Conservation (phyloP, 306 rosid genomes). For the Acmispon strigosus region DNA sequence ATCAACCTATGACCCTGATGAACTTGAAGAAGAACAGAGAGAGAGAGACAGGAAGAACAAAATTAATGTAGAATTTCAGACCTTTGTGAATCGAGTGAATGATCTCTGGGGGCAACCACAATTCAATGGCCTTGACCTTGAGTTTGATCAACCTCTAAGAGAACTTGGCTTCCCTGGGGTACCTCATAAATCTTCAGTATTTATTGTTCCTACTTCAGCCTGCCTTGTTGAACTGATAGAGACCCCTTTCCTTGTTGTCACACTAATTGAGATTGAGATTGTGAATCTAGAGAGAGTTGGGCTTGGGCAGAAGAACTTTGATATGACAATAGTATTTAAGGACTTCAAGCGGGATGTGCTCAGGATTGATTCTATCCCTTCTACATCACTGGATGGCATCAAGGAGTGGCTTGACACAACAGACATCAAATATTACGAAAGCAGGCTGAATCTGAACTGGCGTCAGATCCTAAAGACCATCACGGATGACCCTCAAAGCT, state of each 20-base stretch:
- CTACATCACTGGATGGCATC: constrained; percentile 82
- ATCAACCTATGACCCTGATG: constrained; percentile 93
- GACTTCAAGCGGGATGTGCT: constrained; percentile 91
- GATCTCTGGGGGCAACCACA: constrained; percentile 97
- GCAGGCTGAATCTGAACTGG: constrained; percentile 95
- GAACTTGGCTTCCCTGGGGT: constrained; percentile 98
- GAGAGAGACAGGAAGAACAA: constrained; percentile 90
- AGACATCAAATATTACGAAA: constrained; percentile 88
- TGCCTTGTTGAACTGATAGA: constrained; percentile 93
- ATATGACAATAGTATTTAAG: constrained; percentile 84
- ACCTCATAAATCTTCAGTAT: constrained; percentile 83
- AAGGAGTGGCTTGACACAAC: constrained; percentile 96
- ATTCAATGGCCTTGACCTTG: constrained; percentile 69
- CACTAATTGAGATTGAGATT: constrained; percentile 87
- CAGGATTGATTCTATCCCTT: constrained; percentile 89
- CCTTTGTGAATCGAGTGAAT: constrained; percentile 78
- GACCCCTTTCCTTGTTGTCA: constrained; percentile 82
- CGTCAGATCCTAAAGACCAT: constrained; percentile 91
- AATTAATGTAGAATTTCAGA: constrained; percentile 78
- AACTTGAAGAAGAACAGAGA: constrained; percentile 96
- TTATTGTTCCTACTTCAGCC: constrained; percentile 81
- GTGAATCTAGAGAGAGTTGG: constrained; percentile 96
- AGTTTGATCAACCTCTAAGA: constrained; percentile 94
- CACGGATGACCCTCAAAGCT: constrained; percentile 88
- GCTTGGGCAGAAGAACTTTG: constrained; percentile 98